Base-by-base conservation (phyloP, 2,329 filamentous ascomycete genomes). In the Xylariaceae sp. region DNA sequence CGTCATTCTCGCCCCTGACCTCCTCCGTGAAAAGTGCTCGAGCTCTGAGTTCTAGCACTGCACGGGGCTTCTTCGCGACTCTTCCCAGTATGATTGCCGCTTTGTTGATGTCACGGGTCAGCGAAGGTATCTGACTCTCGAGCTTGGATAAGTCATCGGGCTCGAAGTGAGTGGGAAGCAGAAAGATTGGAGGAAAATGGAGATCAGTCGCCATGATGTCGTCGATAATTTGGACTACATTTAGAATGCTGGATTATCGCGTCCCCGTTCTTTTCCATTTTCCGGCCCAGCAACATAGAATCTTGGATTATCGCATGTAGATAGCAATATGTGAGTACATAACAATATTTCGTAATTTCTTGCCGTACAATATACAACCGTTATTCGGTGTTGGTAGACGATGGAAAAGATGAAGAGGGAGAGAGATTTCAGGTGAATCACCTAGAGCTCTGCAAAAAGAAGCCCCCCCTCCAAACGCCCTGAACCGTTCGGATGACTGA, bases 31-130 rank as follows among this genome's bases (percentile, higher is more conserved):
- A 71, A 2, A 96, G 66, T 11, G 85, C 86, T 51, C 84, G 81
- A 5, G 83, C 81, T 56, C 90, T 81, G 62, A 97, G 76, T 73
- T 97, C 93, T 66, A 95, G 86, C 51, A 83, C 79, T 0, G 90
- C 90, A 15, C 93, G 82, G 67, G 85, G 82, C 64, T 83, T 86
- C 57, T 84, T 87, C 0, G 80, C 79, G 39, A 96, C 80, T 65
- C 86, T 90, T 1, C 89, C 91, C 35, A 97, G 72, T 1, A 96
- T 78, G 2, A 97, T 73, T 3, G 82, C 79, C 0, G 91, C 91
- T 72, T 93, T 88, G 11, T 79, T 77, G 55, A 88, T 77, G 71
- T 93, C 83, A 60, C 88, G 87, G 0, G 90, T 92, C 56, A 94
- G 71, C 0, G 79, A 80, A 3, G 81, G 77, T 8, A 95, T 82